Percentiles rank a stretch among this genome's conserved stretches.
Conservation (phyloP, 148 eudicot species). For the Silene latifolia region DNA sequence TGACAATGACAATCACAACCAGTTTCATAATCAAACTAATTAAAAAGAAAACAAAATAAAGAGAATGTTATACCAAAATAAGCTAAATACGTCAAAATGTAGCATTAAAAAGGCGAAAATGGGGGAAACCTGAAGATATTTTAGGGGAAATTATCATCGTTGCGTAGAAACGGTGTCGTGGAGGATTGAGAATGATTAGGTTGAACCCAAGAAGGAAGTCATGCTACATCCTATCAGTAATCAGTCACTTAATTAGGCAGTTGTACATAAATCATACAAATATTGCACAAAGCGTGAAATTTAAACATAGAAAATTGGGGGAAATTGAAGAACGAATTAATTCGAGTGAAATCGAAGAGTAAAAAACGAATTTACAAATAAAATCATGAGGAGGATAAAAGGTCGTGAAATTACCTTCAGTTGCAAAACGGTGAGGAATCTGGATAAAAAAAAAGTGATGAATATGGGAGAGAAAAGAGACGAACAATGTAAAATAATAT, state of each 20-base stretch:
- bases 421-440: no score
- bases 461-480: no score
- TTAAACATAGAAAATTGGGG: neutral
- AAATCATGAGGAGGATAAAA: conserved; percentile 32
- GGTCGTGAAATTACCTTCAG: neutral
- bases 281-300: neutral
- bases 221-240: conserved; percentile 30
- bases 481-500: no score
- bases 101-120: neutral
- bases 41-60: neutral
- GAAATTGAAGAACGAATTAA: neutral
- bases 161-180: neutral
- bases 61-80: neutral
- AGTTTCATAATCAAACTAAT: neutral
- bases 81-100: neutral
- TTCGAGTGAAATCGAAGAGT: neutral
- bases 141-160: neutral
- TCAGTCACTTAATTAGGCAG: neutral
- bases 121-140: conserved; percentile 22
- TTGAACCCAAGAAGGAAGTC: conserved; percentile 42
- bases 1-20: neutral
- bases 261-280: neutral
- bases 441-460: no score
- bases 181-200: conserved; percentile 17
- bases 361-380: conserved; percentile 24